phyloP scores from a whole-genome alignment of 305 asterid genomes.

The Fraxinus sp. region DNA sequence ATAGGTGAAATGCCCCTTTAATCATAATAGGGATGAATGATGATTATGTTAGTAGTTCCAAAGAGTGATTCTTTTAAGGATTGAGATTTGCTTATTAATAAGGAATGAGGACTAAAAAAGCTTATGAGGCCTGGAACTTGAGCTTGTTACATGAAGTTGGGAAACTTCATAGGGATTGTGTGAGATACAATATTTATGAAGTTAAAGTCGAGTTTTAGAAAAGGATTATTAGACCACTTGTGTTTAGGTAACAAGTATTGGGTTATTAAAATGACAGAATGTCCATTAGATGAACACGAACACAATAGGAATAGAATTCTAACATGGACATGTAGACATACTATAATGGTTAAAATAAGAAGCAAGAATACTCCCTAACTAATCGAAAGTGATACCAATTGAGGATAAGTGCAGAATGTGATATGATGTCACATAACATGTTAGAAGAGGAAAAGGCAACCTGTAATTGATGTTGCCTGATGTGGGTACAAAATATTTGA shows the following conservation, averaged over 20 bases:
- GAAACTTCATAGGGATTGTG: no score
- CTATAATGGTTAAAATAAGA: neutral
- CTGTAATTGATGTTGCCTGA: neutral
- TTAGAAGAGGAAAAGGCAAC: neutral
- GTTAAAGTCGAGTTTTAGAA: no score
- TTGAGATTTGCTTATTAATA: no score
- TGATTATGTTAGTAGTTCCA: no score
- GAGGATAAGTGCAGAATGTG: neutral
- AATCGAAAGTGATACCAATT: neutral
- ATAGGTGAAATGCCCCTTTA: no score
- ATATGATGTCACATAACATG: neutral
- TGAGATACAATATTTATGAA: no score
- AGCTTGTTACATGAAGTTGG: no score
- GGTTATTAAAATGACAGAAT: neutral
- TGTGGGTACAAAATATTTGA: neutral
- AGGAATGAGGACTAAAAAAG: no score
- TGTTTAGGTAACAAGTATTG: neutral
- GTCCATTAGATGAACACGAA: neutral
- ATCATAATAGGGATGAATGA: no score
- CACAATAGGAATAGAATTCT: neutral
- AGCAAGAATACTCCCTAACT: neutral
- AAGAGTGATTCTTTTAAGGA: no score
- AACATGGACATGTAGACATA: neutral
- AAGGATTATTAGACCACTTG: no score
- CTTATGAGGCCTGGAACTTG: no score